Conservation (phyloP, 192 early-diverging fungal species). For the Dissophora globulifera region DNA sequence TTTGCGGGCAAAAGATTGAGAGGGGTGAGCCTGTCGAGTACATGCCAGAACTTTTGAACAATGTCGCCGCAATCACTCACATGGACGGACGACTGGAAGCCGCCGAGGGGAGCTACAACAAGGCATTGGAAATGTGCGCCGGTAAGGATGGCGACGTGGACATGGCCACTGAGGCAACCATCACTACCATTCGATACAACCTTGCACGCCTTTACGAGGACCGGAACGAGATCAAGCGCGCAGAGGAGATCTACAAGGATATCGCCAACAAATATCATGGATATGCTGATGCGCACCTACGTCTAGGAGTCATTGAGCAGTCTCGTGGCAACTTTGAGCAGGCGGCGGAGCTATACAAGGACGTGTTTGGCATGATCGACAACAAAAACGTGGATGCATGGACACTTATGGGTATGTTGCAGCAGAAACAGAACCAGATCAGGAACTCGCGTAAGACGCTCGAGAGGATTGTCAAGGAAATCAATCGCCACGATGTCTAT, state of each 20-base stretch:
- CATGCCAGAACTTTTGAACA: slow-evolving; percentile 83
- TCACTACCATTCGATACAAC: slow-evolving; percentile 80
- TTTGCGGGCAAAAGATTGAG: slow-evolving; percentile 46
- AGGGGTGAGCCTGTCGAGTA: slow-evolving; percentile 43
- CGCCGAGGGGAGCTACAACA: slow-evolving; percentile 57
- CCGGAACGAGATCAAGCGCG: slow-evolving; percentile 62
- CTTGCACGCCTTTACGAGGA: slow-evolving; percentile 76
- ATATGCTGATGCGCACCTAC: slow-evolving; percentile 83
- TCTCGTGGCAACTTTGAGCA: slow-evolving; percentile 60
- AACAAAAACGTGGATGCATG: slow-evolving; percentile 69
- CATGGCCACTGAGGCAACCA: slow-evolving; percentile 51
- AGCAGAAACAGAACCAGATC: slow-evolving; percentile 68
- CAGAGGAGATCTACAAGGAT: slow-evolving; percentile 71
- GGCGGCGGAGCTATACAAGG: slow-evolving; percentile 70
- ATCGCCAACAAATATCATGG: slow-evolving; percentile 73
- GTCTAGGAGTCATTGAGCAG: slow-evolving; percentile 77
- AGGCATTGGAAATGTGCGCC: slow-evolving; percentile 58
- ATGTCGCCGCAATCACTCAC: slow-evolving; percentile 85
- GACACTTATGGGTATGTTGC: slow-evolving; percentile 79
- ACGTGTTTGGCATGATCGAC: slow-evolving; percentile 70
- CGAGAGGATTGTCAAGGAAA: slow-evolving; percentile 81
- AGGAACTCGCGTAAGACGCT: slow-evolving; percentile 76
- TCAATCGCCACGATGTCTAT: slow-evolving; percentile 82
- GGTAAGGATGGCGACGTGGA: slow-evolving; percentile 36
- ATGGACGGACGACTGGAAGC: slow-evolving; percentile 49